A percentile compares a stretch with the other conserved stretches of the same genome.
These are phyloP conservation scores for Fragilaria crotonensis DNA, from an alignment of 108 stramenopile genomes.

Conservation along the genomic window DNA sequence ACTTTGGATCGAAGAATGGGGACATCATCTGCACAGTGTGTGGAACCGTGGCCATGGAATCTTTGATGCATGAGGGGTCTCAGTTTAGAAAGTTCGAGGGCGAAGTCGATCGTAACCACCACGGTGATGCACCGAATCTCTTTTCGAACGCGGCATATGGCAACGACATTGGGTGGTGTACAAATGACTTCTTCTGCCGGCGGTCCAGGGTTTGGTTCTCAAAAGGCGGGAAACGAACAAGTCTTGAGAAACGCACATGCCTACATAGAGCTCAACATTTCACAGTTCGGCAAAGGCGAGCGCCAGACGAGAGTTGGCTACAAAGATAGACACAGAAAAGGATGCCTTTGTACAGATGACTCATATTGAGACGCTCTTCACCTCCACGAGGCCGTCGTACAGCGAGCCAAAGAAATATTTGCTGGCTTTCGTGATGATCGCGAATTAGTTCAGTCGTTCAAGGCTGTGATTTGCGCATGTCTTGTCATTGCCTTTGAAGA, in stretches of 20 bases:
- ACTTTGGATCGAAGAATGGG: conserved; percentile 81
- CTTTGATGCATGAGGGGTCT: conserved; percentile 81
- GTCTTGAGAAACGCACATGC: conserved; percentile 75
- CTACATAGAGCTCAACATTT: conserved; percentile 82
- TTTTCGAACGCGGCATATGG: conserved; percentile 73
- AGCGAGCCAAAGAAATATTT: conserved; percentile 81
- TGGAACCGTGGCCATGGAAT: conserved; percentile 76
- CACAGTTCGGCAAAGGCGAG: conserved; percentile 83
- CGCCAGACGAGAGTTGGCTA: conserved; percentile 80
- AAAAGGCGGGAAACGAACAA: conserved; percentile 46
- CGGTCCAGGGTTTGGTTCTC: conserved; percentile 55
- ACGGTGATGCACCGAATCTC: conserved; percentile 80
- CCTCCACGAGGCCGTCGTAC: conserved; percentile 78
- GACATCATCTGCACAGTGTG: conserved; percentile 79
- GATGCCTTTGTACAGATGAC: conserved; percentile 69
- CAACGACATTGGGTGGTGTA: conserved; percentile 64
- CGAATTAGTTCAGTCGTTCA: conserved; percentile 79
- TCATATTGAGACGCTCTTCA: conserved; percentile 73
- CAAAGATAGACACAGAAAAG: conserved; percentile 86
- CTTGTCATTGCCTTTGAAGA: conserved; percentile 81
- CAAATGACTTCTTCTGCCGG: conserved; percentile 59
- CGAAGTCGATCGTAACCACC: conserved; percentile 86
- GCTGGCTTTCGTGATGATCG: conserved; percentile 89
- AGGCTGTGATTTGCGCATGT: conserved; percentile 72
- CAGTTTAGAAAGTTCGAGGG: conserved; percentile 87